phyloP scores from a whole-genome alignment of 176 grass and related monocot genomes.

The Bolboschoenus planiculmis region DNA sequence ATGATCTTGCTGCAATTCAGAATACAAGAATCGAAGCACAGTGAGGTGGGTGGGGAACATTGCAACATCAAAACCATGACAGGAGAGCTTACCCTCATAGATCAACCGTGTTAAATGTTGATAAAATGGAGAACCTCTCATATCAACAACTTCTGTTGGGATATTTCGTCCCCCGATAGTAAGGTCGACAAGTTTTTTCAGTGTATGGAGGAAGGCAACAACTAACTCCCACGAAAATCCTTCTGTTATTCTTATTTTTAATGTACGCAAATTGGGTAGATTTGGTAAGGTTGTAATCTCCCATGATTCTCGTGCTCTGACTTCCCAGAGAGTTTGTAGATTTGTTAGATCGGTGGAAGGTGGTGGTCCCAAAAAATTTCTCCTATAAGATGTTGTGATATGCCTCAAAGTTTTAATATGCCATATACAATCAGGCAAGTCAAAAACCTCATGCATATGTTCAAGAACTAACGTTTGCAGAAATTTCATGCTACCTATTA shows the following conservation, averaged over 20 bases:
- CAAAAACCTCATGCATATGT: neutral
- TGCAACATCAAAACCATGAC: neutral
- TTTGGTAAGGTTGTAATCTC: neutral
- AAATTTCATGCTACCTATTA: neutral
- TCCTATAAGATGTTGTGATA: neutral
- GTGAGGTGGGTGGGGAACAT: neutral
- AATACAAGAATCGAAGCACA: accelerated
- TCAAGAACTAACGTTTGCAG: neutral
- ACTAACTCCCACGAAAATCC: neutral
- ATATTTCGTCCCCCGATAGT: neutral
- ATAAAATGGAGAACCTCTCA: neutral
- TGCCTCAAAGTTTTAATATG: neutral
- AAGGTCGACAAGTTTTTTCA: neutral
- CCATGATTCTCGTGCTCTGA: neutral
- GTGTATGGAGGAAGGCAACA: neutral
- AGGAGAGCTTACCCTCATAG: neutral
- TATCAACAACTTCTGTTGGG: neutral
- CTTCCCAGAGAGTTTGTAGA: neutral
- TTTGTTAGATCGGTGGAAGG: neutral
- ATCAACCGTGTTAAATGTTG: neutral
- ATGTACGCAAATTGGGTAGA: neutral
- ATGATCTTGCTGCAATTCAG: neutral
- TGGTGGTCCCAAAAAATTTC: neutral
- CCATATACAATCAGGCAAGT: neutral
- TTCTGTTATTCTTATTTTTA: neutral